Evolutionary conservation across 2,329 filamentous ascomycete genomes (phyloP).

Genomic region (Arachnomyces sp.): DNA sequence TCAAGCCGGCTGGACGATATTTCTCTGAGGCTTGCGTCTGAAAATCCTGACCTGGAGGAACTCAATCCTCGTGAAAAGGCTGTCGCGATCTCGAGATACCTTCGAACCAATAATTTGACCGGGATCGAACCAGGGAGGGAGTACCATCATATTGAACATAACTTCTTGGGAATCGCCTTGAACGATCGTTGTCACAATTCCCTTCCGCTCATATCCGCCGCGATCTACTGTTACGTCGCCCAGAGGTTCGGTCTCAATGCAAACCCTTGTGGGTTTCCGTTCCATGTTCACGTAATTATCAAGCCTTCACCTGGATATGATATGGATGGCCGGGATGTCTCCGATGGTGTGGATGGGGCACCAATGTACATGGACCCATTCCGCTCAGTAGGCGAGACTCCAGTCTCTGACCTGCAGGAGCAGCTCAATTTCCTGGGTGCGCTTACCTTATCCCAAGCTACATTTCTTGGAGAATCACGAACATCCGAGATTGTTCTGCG

Average conservation of each 20-base stretch:
- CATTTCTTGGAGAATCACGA: slow-evolving; percentile 56
- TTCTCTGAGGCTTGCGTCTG: slow-evolving; percentile 47
- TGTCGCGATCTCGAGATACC: slow-evolving; percentile 57
- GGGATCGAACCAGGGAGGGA: slow-evolving; percentile 60
- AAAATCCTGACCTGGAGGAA: slow-evolving; percentile 45
- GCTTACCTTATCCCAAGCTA: slow-evolving; percentile 28
- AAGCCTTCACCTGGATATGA: slow-evolving; percentile 52
- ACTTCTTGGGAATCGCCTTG: slow-evolving; percentile 75
- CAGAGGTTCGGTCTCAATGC: slow-evolving; percentile 66
- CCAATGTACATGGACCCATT: slow-evolving; percentile 82
- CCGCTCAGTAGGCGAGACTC: slow-evolving; percentile 58
- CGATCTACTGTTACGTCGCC: slow-evolving; percentile 77
- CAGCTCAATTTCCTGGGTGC: slow-evolving; percentile 50
- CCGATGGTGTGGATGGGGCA: slow-evolving; percentile 23
- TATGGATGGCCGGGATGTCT: slow-evolving; percentile 44
- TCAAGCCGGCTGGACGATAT: slow-evolving; percentile 57
- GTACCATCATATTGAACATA: slow-evolving; percentile 77
- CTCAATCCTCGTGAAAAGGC: slow-evolving; percentile 61
- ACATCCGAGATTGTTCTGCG: slow-evolving; percentile 63
- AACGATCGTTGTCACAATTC: slow-evolving; percentile 65
- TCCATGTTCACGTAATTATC: slow-evolving; percentile 76
- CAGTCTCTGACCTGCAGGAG: slow-evolving; percentile 48
- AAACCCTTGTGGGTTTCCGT: slow-evolving; percentile 71
- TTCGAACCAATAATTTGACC: slow-evolving; percentile 59
- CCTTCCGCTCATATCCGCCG: slow-evolving; percentile 75